Conservation (phyloP, 768 basidiomycete genomes). For the Scleroderma citrinum region DNA sequence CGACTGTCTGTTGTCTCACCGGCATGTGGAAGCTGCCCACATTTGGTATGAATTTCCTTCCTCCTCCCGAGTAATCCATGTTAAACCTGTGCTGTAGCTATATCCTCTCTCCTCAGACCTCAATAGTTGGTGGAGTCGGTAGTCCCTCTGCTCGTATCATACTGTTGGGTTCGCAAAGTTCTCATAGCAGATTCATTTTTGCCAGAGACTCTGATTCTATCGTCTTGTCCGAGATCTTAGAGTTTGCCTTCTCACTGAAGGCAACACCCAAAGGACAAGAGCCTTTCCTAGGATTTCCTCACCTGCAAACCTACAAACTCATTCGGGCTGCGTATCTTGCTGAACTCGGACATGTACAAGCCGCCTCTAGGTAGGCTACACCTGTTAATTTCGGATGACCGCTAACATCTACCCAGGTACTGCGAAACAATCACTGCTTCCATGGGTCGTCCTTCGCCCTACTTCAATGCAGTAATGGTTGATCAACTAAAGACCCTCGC, state of each 20-base stretch:
- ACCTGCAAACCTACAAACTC: conserved; percentile 85
- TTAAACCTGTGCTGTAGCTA: conserved; percentile 46
- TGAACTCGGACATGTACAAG: conserved; percentile 73
- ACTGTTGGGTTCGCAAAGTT: conserved; percentile 66
- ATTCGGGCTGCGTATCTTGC: conserved; percentile 70
- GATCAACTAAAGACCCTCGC: conserved; percentile 74
- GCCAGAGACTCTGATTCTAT: conserved; percentile 67
- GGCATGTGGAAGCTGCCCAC: conserved; percentile 84
- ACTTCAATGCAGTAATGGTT: conserved; percentile 58
- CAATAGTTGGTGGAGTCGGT: conserved; percentile 66
- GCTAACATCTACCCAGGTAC: conserved; percentile 53
- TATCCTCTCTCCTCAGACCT: conserved; percentile 78
- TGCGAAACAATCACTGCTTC: conserved; percentile 82
- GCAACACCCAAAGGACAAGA: conserved; percentile 80
- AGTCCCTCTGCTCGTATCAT: conserved; percentile 61
- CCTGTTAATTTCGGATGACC: background rate
- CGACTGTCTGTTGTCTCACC: conserved; percentile 66
- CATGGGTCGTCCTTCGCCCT: conserved; percentile 56
- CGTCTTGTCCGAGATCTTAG: conserved; percentile 84
- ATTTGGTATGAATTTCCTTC: conserved; percentile 58
- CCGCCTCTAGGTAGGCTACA: conserved; percentile 62
- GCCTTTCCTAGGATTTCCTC: conserved; percentile 70
- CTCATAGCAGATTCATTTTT: conserved; percentile 43
- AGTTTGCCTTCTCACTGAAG: conserved; percentile 83
- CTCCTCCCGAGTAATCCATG: background rate